Evolutionary conservation across 2,329 filamentous ascomycete species (phyloP).

Genomic region (Arthrocladium fulminans): DNA sequence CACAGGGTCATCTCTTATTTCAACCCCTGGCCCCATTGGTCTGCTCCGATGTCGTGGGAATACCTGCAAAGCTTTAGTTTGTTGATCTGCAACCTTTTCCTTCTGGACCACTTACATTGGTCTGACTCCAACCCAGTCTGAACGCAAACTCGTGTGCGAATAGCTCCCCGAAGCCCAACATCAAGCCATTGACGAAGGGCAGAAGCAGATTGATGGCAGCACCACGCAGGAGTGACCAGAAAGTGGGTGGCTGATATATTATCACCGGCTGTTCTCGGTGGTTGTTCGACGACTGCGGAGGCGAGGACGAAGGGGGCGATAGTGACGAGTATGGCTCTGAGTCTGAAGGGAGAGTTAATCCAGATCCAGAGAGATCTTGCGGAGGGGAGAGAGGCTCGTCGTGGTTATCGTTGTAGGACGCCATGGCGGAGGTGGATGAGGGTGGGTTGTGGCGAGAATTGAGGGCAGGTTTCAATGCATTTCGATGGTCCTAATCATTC

Average conservation of each 20-base stretch:
- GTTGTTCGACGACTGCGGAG: constrained; percentile 30
- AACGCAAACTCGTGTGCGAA: constrained; percentile 95
- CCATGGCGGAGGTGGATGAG: neutral
- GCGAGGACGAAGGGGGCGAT: constrained; percentile 29
- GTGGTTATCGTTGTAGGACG: constrained; percentile 4
- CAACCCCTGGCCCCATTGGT: constrained; percentile 71
- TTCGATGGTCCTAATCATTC: no score
- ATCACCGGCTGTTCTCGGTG: constrained; percentile 53
- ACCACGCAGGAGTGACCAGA: constrained; percentile 77
- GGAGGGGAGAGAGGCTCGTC: constrained; percentile 21
- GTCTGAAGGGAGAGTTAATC: constrained; percentile 37
- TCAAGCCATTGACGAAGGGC: constrained; percentile 94
- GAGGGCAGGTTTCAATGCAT: constrained; percentile 3
- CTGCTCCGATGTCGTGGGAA: constrained; percentile 28
- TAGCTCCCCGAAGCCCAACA: constrained; percentile 94
- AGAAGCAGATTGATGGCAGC: constrained; percentile 92
- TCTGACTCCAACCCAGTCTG: constrained; percentile 83
- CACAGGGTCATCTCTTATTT: constrained; percentile 60
- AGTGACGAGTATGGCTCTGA: constrained; percentile 40
- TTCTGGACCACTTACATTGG: constrained; percentile 60
- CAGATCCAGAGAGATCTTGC: constrained; percentile 22
- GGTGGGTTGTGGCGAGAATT: neutral
- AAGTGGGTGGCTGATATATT: constrained; percentile 78
- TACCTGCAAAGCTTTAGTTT: constrained; percentile 15
- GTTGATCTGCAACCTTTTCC: constrained; percentile 23